phyloP scores from a whole-genome alignment of 140 eudicot genomes.

The Senecio squalidus region DNA sequence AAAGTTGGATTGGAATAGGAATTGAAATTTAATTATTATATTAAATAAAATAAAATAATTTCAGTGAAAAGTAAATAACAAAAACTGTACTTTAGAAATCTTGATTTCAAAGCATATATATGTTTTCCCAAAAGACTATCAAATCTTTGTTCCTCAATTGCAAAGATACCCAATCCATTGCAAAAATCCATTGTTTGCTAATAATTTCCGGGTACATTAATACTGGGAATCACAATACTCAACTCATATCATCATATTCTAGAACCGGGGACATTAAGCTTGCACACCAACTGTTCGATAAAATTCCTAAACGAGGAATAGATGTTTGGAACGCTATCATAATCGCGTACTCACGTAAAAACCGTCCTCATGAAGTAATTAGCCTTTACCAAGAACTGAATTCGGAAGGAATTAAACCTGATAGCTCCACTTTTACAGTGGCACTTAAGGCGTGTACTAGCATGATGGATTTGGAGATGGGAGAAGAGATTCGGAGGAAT shows the following conservation, averaged over 20 bases:
- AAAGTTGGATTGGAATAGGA: no score
- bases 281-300: constrained; percentile 61
- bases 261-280: constrained; percentile 33
- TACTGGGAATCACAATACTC: constrained; percentile 31
- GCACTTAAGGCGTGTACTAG: constrained; percentile 68
- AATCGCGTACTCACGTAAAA: constrained; percentile 41
- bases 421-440: constrained; percentile 77
- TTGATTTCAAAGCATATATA: no score
- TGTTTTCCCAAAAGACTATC: constrained; percentile 24
- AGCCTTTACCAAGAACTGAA: constrained; percentile 33
- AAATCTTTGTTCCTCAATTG: constrained; percentile 25
- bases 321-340: constrained; percentile 68
- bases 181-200: constrained; percentile 47
- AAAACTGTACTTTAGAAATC: no score
- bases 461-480: constrained; percentile 45
- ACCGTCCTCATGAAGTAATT: constrained; percentile 36
- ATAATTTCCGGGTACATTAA: constrained; percentile 34
- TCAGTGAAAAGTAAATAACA: no score
- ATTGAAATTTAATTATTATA: no score
- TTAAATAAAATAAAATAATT: no score
- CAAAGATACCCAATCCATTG: constrained; percentile 36
- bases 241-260: constrained; percentile 47
- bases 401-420: constrained; percentile 39
- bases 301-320: constrained; percentile 41
- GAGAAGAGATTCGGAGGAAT: constrained; percentile 39